Evolutionary conservation across 2,329 filamentous ascomycete species (phyloP).

Genomic region (Ascosphaera aggregata): DNA sequence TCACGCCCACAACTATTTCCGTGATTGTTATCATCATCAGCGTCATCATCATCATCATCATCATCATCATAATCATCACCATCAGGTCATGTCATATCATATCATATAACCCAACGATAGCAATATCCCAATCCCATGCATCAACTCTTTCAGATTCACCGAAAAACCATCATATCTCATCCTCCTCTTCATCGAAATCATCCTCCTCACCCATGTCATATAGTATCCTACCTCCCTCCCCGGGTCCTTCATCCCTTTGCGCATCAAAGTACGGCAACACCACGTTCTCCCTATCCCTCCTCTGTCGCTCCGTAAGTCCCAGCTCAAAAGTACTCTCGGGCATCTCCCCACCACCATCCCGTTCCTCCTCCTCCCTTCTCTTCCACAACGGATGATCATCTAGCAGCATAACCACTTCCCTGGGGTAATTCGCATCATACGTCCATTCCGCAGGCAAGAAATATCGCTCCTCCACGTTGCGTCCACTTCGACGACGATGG

Average conservation of each 20-base stretch:
- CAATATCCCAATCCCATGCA: neutral
- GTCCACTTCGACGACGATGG: constrained; percentile 58
- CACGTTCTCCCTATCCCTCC: constrained; percentile 63
- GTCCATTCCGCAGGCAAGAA: constrained; percentile 27
- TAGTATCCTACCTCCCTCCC: constrained; percentile 76
- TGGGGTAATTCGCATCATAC: constrained; percentile 22
- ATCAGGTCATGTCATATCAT: no score
- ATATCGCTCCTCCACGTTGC: constrained; percentile 49
- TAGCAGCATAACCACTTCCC: constrained; percentile 36
- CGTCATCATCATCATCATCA: no score
- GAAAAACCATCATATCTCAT: constrained; percentile 44
- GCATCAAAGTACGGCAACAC: constrained; percentile 94
- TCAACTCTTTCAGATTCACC: neutral
- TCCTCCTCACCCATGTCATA: constrained; percentile 96
- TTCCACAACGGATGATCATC: constrained; percentile 54
- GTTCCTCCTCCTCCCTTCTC: constrained; percentile 24
- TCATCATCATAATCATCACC: neutral
- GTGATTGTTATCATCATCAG: neutral
- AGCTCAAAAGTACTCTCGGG: constrained; percentile 64
- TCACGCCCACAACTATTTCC: no score
- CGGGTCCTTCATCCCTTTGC: constrained; percentile 45
- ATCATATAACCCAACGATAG: neutral
- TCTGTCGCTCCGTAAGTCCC: constrained; percentile 74
- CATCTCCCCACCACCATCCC: constrained; percentile 26
- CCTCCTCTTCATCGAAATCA: constrained; percentile 90